Evolutionary conservation across 2,329 filamentous ascomycete species (phyloP).

Genomic region (Xylariaceae sp.): DNA sequence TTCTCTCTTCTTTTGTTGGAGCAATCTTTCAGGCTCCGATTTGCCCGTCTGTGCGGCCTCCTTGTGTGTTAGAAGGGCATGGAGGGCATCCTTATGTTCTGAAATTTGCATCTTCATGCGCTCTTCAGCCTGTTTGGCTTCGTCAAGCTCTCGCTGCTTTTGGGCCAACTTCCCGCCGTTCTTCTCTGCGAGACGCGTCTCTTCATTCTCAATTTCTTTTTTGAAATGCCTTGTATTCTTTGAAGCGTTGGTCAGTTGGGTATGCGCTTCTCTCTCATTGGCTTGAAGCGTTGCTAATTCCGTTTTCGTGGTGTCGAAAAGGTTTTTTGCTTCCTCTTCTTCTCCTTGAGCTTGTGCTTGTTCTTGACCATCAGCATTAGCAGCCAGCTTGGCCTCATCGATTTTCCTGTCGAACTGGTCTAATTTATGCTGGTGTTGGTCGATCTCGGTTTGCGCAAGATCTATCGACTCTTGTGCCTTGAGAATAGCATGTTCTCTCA

Average conservation of each 20-base stretch:
- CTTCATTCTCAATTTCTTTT: slow-evolving; percentile 51
- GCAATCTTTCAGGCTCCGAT: slow-evolving; percentile 28
- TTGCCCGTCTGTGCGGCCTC: slow-evolving; percentile 23
- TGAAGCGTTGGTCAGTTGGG: slow-evolving; percentile 52
- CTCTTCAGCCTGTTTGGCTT: slow-evolving; percentile 49
- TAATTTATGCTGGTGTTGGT: slow-evolving; percentile 48
- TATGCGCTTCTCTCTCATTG: slow-evolving; percentile 63
- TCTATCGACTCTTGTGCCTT: slow-evolving; percentile 35
- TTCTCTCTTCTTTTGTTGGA: slow-evolving; percentile 49
- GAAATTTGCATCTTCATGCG: slow-evolving; percentile 36
- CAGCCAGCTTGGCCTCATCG: slow-evolving; percentile 34
- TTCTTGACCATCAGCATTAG: slow-evolving; percentile 43
- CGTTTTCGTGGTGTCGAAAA: slow-evolving; percentile 49
- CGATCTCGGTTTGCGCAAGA: slow-evolving; percentile 30
- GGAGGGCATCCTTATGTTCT: slow-evolving; percentile 22
- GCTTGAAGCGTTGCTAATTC: slow-evolving; percentile 52
- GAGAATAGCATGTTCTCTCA: slow-evolving; percentile 28
- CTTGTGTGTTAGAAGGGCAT: slow-evolving; percentile 27
- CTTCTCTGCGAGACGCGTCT: slow-evolving; percentile 58
- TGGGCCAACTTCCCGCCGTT: slow-evolving; percentile 66
- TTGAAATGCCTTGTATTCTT: slow-evolving; percentile 43
- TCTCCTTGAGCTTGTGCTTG: slow-evolving; percentile 45
- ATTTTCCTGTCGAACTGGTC: slow-evolving; percentile 44
- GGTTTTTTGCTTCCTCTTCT: slow-evolving; percentile 46
- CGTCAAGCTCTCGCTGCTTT: slow-evolving; percentile 56